Conservation (phyloP, 106 monocot genomes). For the Dactylorhiza incarnata region DNA sequence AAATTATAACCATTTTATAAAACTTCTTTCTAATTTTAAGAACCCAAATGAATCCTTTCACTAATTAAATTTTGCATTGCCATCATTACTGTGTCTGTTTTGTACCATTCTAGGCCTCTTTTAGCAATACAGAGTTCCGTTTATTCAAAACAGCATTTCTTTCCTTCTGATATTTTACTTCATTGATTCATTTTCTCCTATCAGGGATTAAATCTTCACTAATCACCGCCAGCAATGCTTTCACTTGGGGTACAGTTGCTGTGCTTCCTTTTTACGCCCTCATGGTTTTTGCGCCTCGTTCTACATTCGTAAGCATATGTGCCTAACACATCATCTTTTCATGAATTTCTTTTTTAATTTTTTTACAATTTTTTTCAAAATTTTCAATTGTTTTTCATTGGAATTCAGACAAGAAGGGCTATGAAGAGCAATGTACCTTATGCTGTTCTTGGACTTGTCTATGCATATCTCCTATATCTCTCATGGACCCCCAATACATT, state of each 20-base stretch:
- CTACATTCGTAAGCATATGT: conserved; percentile 39
- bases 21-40: no score
- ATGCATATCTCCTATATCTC: conserved; percentile 78
- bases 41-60: no score
- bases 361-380: not conserved
- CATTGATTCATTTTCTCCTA: not conserved
- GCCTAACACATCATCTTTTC: not conserved
- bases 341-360: not conserved
- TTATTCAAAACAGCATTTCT: no score
- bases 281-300: conserved; percentile 83
- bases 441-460: conserved; percentile 59
- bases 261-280: conserved; percentile 94
- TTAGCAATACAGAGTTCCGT: no score
- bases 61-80: not conserved
- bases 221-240: conserved; percentile 75
- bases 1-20: no score
- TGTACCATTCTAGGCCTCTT: not conserved
- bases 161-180: not conserved
- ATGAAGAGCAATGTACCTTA: conserved; percentile 74
- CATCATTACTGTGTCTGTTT: not conserved
- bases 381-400: not conserved
- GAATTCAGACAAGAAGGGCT: conserved; percentile 54
- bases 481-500: conserved; percentile 88
- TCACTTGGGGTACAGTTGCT: conserved; percentile 79
- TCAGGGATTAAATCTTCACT: conserved; percentile 59